A percentile compares a stretch with the other conserved stretches of the same genome.
phyloP scores from a whole-genome alignment of 805 yeast species.

The Blastobotrys peoriensis region DNA sequence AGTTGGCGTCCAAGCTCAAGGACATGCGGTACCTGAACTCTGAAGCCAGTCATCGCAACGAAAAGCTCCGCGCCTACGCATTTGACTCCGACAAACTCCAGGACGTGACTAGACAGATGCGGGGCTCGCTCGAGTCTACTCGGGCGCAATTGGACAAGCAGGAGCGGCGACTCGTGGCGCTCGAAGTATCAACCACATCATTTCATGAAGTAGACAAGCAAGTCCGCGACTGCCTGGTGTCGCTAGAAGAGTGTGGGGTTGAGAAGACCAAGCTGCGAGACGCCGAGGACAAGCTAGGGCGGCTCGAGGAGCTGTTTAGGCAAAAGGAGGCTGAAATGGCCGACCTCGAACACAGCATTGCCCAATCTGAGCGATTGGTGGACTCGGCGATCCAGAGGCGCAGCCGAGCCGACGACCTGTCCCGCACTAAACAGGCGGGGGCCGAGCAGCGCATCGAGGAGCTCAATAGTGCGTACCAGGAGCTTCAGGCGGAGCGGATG shows the following conservation, averaged over 20 bases:
- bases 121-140: conserved; percentile 38
- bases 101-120: conserved; percentile 48
- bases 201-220: conserved; percentile 48
- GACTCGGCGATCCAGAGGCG: conserved; percentile 44
- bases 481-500: conserved; percentile 43
- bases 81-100: conserved; percentile 51
- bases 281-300: conserved; percentile 33
- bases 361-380: conserved; percentile 47
- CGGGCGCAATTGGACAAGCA: conserved; percentile 35
- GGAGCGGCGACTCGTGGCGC: conserved; percentile 45
- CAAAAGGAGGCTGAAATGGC: conserved; percentile 33
- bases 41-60: conserved; percentile 54
- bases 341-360: conserved; percentile 39
- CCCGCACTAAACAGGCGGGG: conserved; percentile 40
- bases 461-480: conserved; percentile 42
- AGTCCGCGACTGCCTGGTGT: conserved; percentile 36
- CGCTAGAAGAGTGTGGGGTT: conserved; percentile 45
- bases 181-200: conserved; percentile 51
- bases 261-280: conserved; percentile 42
- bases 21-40: conserved; percentile 51
- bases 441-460: conserved; percentile 39
- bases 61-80: conserved; percentile 53
- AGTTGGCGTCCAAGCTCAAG: conserved; percentile 53
- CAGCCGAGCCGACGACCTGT: conserved; percentile 38
- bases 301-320: conserved; percentile 39